A percentile compares a stretch with the other conserved stretches of the same genome.
Conservation (phyloP, 176 grass and related monocot genomes). For the Secale cereale region DNA sequence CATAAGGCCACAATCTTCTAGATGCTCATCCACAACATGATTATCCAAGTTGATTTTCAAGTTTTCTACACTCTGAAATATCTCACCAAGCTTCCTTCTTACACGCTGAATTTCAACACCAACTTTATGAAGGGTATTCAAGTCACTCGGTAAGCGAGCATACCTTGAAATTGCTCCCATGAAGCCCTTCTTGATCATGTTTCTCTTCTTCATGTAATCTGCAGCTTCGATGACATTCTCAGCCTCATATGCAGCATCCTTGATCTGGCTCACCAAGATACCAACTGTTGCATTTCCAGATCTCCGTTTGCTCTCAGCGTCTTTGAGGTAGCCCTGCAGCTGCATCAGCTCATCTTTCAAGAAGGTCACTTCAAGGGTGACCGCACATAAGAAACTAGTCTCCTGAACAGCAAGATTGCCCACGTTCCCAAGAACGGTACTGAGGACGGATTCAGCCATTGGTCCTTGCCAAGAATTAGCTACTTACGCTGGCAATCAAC, state of each 20-base stretch:
- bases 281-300: not conserved
- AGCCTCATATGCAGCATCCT: not conserved
- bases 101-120: too few relatives aligned
- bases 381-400: not conserved
- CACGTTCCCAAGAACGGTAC: not conserved
- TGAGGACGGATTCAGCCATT: not conserved
- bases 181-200: not conserved
- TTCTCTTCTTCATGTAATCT: not conserved
- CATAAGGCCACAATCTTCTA: not conserved
- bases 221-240: constrained; percentile 8
- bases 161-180: too few relatives aligned
- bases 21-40: too few relatives aligned
- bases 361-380: not conserved
- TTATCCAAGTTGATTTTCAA: too few relatives aligned
- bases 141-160: too few relatives aligned
- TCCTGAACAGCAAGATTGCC: not conserved
- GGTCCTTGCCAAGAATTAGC: too few relatives aligned
- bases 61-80: too few relatives aligned
- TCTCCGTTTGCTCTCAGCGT: not conserved
- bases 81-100: too few relatives aligned
- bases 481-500: too few relatives aligned
- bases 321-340: not conserved
- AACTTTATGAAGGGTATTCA: too few relatives aligned
- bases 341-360: not conserved
- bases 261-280: not conserved